A percentile compares a stretch with the other conserved stretches of the same genome.
Evolutionary conservation across 2,329 filamentous ascomycete genomes (phyloP).

Genomic region (Fusarium sp.): DNA sequence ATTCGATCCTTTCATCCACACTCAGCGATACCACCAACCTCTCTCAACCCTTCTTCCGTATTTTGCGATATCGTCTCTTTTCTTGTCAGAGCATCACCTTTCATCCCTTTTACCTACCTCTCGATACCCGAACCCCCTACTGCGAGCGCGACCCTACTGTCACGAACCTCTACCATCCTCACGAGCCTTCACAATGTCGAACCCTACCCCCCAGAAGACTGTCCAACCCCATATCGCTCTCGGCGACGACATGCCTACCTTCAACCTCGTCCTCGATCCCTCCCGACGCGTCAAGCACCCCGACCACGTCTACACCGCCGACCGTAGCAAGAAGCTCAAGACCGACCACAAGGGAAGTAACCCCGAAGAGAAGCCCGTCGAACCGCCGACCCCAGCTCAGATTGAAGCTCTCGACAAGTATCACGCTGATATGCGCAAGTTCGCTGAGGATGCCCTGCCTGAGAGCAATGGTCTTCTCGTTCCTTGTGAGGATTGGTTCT

Average conservation of each 20-base stretch:
- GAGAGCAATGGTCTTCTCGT: background rate
- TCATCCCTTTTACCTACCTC: too few species aligned
- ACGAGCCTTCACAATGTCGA: background rate
- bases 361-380: background rate
- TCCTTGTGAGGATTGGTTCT: background rate
- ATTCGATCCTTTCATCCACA: background rate
- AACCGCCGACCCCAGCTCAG: background rate
- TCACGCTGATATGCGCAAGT: background rate
- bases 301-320: background rate
- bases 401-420: background rate
- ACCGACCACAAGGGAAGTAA: too few species aligned
- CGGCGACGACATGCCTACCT: background rate
- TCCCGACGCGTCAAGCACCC: background rate
- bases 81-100: background rate
- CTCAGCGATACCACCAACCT: background rate
- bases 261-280: background rate
- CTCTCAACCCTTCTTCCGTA: background rate
- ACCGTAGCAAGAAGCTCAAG: background rate
- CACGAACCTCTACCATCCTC: background rate
- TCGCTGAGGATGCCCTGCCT: background rate
- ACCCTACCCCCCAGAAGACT: background rate
- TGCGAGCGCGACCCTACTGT: background rate
- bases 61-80: background rate
- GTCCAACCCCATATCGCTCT: background rate
- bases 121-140: background rate